These are phyloP conservation scores for Periconia digitata DNA, from an alignment of 2,329 filamentous ascomycete species.

Conservation along the genomic window DNA sequence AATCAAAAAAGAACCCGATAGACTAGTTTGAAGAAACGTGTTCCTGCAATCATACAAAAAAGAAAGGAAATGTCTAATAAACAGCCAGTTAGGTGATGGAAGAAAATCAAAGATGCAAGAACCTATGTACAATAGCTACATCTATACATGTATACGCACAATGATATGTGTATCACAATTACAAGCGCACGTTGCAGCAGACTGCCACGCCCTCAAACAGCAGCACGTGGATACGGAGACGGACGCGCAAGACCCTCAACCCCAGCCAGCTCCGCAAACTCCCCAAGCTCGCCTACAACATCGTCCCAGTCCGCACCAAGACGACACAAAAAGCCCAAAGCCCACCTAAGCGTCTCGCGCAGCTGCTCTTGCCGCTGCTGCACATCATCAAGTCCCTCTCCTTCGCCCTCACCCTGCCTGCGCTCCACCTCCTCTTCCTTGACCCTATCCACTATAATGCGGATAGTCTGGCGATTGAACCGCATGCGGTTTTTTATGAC, in stretches of 20 bases:
- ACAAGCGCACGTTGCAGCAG: no score
- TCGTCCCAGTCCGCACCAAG: conserved; percentile 38
- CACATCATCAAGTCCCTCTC: conserved; percentile 10
- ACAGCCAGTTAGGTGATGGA: no score
- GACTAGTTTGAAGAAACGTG: no score
- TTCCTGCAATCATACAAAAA: no score
- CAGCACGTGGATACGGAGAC: no score
- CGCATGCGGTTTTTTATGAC: conserved; percentile 31
- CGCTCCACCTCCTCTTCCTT: conserved; percentile 32
- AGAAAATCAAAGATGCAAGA: no score
- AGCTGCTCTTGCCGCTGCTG: conserved; percentile 19
- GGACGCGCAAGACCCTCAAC: conserved; percentile 37
- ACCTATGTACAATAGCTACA: no score
- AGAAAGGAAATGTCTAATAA: no score
- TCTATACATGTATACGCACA: no score
- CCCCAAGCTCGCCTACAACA: conserved; percentile 33
- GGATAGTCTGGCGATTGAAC: conserved; percentile 37
- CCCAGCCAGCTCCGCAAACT: conserved; percentile 31
- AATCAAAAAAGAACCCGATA: no score
- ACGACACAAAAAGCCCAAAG: conserved; percentile 29
- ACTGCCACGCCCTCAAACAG: no score
- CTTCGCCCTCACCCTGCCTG: conserved; percentile 12
- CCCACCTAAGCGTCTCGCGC: conserved; percentile 35
- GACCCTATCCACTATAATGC: conserved; percentile 35
- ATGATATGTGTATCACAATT: no score